phyloP scores from a whole-genome alignment of 805 yeast species.

The Schwanniomyces yamadae region DNA sequence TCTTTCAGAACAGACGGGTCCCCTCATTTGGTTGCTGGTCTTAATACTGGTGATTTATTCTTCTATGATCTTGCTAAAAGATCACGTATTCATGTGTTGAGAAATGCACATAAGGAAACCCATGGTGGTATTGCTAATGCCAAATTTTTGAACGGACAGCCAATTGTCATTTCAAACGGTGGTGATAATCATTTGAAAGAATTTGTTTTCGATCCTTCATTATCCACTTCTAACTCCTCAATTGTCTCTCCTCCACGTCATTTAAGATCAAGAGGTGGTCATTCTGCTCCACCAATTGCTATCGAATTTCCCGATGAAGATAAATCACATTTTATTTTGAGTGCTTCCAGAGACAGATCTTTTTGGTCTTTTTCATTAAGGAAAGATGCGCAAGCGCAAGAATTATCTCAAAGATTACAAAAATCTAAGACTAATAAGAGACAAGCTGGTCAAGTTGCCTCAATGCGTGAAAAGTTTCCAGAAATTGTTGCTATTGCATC shows the following conservation, averaged over 20 bases:
- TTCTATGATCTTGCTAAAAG: constrained; percentile 79
- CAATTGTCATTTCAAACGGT: constrained; percentile 84
- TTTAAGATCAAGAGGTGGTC: constrained; percentile 96
- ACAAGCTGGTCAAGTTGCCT: constrained; percentile 53
- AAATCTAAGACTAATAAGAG: constrained; percentile 34
- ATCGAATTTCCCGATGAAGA: constrained; percentile 75
- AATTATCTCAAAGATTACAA: constrained; percentile 73
- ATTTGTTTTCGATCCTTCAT: constrained; percentile 88
- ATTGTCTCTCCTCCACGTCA: constrained; percentile 88
- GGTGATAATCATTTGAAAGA: constrained; percentile 89
- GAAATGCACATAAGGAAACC: constrained; percentile 68
- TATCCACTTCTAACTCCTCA: constrained; percentile 60
- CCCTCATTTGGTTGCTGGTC: constrained; percentile 77
- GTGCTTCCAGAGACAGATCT: constrained; percentile 83
- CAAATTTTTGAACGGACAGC: constrained; percentile 84
- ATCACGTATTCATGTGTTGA: constrained; percentile 71
- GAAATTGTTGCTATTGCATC: constrained; percentile 71
- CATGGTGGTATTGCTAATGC: constrained; percentile 78
- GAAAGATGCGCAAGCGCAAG: constrained; percentile 95
- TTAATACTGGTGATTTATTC: constrained; percentile 75
- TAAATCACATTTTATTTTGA: constrained; percentile 74
- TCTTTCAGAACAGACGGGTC: constrained; percentile 92
- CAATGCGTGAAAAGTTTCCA: constrained; percentile 69
- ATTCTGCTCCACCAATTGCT: constrained; percentile 80
- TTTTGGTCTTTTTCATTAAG: constrained; percentile 91